Percentiles rank a stretch among this genome's conserved stretches.
phyloP scores from a whole-genome alignment of 2,329 filamentous ascomycete genomes.

The Ophiostoma montium region DNA sequence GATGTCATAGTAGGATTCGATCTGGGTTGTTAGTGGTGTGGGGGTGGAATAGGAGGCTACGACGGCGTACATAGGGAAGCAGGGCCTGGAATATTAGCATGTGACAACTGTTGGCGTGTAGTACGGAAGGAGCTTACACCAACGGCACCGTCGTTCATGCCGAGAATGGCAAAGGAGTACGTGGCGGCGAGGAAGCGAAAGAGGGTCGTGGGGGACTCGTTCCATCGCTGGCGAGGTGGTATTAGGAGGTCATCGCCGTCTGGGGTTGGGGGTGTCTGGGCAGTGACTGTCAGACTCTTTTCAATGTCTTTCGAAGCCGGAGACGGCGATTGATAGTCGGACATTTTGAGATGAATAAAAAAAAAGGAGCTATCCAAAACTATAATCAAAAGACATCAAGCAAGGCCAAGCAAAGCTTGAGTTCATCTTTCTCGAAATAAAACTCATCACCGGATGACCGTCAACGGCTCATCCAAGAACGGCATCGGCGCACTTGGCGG shows the following conservation, averaged over 20 bases:
- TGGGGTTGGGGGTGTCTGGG: not conserved
- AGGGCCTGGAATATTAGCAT: slow-evolving; percentile 22
- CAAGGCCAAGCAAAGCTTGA: no score
- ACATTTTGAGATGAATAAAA: not conserved
- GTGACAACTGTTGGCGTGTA: no score
- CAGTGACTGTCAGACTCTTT: not conserved
- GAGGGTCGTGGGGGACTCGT: slow-evolving; percentile 42
- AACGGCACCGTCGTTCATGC: slow-evolving; percentile 53
- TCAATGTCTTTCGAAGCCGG: not conserved
- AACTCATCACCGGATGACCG: no score
- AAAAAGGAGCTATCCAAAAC: no score
- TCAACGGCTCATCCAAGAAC: no score
- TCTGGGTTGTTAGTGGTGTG: slow-evolving; percentile 20
- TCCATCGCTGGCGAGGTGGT: slow-evolving; percentile 41
- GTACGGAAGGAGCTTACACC: slow-evolving; percentile 37
- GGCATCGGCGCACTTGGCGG: no score
- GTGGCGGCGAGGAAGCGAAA: slow-evolving; percentile 45
- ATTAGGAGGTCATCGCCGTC: slow-evolving; percentile 10
- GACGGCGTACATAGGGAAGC: slow-evolving; percentile 28
- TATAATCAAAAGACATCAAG: no score
- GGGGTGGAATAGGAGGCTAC: not conserved
- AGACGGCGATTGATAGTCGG: not conserved
- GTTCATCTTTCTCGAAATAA: no score
- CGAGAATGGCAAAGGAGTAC: slow-evolving; percentile 49
- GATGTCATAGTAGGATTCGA: slow-evolving; percentile 48